Conservation (phyloP, 768 basidiomycete species). For the Xanthoconium purpureum region DNA sequence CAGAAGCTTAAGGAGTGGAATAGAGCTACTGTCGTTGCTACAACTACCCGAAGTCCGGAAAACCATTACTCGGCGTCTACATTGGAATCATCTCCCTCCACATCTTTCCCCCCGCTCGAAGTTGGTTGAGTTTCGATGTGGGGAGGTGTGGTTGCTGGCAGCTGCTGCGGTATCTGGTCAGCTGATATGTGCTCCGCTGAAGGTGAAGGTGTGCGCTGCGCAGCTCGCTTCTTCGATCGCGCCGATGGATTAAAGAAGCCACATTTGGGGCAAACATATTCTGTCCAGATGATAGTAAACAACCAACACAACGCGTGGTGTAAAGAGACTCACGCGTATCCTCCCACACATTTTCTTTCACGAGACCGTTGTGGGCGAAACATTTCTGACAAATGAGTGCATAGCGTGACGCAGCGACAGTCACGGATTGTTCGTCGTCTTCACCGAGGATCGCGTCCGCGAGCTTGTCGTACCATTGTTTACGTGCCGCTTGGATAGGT, state of each 20-base stretch:
- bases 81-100: conserved; percentile 5
- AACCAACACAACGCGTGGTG: background rate
- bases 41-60: background rate
- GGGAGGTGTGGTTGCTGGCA: background rate
- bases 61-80: conserved; percentile 15
- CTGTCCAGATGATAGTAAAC: conserved; percentile 37
- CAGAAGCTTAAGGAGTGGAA: conserved; percentile 7
- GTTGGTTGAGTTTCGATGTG: background rate
- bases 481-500: conserved; percentile 50
- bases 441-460: conserved; percentile 87
- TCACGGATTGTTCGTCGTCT: conserved; percentile 48
- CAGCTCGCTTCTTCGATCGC: conserved; percentile 30
- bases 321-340: conserved; percentile 64
- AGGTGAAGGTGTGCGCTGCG: conserved; percentile 28
- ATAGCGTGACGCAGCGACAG: conserved; percentile 50
- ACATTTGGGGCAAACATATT: conserved; percentile 85
- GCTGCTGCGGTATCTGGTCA: conserved; percentile 4
- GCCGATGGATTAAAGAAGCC: conserved; percentile 70
- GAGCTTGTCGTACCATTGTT: conserved; percentile 83
- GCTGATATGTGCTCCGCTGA: conserved; percentile 8
- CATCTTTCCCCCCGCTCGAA: background rate
- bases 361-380: conserved; percentile 85
- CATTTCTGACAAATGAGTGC: conserved; percentile 89
- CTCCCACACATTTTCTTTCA: conserved; percentile 78
- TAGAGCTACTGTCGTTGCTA: background rate